These are phyloP conservation scores for Aotearoamyces nothofagi DNA, from an alignment of 2,329 filamentous ascomycete species.

Conservation along the genomic window DNA sequence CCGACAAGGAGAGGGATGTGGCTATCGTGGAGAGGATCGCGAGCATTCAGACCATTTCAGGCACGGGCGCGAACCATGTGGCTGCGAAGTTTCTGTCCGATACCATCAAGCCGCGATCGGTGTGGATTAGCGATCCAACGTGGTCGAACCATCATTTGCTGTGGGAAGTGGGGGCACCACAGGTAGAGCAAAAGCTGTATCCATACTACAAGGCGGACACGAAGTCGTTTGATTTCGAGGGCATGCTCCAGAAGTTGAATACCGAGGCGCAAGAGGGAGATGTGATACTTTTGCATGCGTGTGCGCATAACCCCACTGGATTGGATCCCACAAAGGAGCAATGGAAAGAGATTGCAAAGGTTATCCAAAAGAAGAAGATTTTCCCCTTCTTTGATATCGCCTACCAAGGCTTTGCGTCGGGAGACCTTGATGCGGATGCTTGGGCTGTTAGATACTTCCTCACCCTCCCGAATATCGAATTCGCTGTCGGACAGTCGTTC, in stretches of 20 bases:
- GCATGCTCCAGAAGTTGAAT: slow-evolving; percentile 16
- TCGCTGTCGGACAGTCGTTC: slow-evolving; percentile 42
- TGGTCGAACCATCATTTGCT: slow-evolving; percentile 26
- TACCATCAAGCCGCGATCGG: slow-evolving; percentile 15
- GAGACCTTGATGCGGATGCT: slow-evolving; percentile 17
- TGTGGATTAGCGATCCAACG: slow-evolving; percentile 25
- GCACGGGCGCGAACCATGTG: slow-evolving; percentile 24
- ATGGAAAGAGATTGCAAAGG: slow-evolving; percentile 17
- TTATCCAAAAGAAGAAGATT: slow-evolving; percentile 10
- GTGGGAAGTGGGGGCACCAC: slow-evolving; percentile 20
- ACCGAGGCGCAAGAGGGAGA: slow-evolving; percentile 13
- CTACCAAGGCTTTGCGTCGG: slow-evolving; percentile 19
- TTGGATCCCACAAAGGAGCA: slow-evolving; percentile 22
- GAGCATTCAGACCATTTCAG: slow-evolving; percentile 23
- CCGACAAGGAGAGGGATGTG: no score
- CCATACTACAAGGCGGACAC: slow-evolving; percentile 21
- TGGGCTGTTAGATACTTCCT: slow-evolving; percentile 19
- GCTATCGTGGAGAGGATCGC: no score
- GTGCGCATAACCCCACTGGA: slow-evolving; percentile 28
- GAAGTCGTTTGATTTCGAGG: slow-evolving; percentile 22
- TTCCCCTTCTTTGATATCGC: slow-evolving; percentile 21
- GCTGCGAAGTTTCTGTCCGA: no score
- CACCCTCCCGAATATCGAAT: slow-evolving; percentile 26
- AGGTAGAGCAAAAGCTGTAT: slow-evolving; percentile 17
- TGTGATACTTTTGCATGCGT: slow-evolving; percentile 24